phyloP scores from a whole-genome alignment of 495 filamentous ascomycete species.

The Neurospora intermedia region DNA sequence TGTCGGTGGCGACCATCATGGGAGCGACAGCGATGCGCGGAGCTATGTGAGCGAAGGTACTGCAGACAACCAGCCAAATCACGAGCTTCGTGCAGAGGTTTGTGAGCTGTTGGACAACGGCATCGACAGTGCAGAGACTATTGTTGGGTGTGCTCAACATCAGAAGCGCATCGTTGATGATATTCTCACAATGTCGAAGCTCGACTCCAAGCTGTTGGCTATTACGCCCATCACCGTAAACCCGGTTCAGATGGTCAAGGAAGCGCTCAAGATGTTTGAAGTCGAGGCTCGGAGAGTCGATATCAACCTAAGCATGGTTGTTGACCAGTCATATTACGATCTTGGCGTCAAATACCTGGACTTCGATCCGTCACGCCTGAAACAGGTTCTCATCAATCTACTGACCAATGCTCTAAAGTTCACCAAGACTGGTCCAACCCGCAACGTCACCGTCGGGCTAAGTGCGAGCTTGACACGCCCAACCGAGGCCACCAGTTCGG shows the following conservation, averaged over 20 bases:
- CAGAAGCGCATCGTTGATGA: slow-evolving; percentile 76
- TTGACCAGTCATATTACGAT: slow-evolving; percentile 45
- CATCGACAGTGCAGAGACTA: slow-evolving; percentile 65
- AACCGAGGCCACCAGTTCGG: slow-evolving; percentile 21
- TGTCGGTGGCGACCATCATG: slow-evolving; percentile 3
- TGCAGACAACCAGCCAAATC: not conserved
- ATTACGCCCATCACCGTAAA: slow-evolving; percentile 57
- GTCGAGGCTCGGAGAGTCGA: slow-evolving; percentile 54
- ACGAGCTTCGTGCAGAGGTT: slow-evolving; percentile 11
- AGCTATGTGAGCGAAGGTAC: not conserved
- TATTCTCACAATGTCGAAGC: slow-evolving; percentile 66
- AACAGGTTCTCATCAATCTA: slow-evolving; percentile 65
- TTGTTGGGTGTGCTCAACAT: slow-evolving; percentile 63
- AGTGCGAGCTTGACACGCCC: slow-evolving; percentile 21
- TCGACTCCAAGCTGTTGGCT: slow-evolving; percentile 60
- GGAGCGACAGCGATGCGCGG: not conserved
- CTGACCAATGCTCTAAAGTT: slow-evolving; percentile 70
- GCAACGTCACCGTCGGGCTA: slow-evolving; percentile 26
- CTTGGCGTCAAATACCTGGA: slow-evolving; percentile 53
- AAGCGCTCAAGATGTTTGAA: slow-evolving; percentile 60
- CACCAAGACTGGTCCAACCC: slow-evolving; percentile 39
- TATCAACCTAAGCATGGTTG: slow-evolving; percentile 51
- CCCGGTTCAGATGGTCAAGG: slow-evolving; percentile 50
- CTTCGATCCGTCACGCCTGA: slow-evolving; percentile 58
- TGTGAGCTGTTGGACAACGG: slow-evolving; percentile 36